Evolutionary conservation across 2,329 filamentous ascomycete genomes (phyloP).

Genomic region (Colletotrichum orbiculare): DNA sequence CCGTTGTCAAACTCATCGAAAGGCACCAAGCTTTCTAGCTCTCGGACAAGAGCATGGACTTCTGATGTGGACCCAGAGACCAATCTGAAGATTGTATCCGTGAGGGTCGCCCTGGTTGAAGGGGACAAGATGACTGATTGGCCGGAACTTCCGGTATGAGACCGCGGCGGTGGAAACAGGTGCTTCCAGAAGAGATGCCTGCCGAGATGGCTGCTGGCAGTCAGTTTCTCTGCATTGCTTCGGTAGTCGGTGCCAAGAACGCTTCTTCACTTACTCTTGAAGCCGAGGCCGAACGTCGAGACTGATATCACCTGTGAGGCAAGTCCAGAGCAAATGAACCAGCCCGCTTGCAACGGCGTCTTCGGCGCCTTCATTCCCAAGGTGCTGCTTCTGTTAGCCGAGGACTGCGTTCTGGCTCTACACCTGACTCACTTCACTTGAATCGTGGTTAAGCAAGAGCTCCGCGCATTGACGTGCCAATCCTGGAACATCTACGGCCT

Average conservation of each 20-base stretch:
- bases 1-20: conserved; percentile 42
- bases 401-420: neutral
- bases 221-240: neutral
- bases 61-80: conserved; percentile 62
- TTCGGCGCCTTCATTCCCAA: conserved; percentile 44
- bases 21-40: conserved; percentile 62
- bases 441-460: conserved; percentile 52
- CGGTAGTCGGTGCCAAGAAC: neutral
- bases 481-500: conserved; percentile 39
- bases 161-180: conserved; percentile 69
- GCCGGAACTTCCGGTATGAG: conserved; percentile 41
- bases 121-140: conserved; percentile 57
- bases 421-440: conserved; percentile 50
- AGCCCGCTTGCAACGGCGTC: conserved; percentile 48
- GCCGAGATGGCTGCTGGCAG: conserved; percentile 41
- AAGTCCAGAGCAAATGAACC: conserved; percentile 48
- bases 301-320: conserved; percentile 36
- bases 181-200: conserved; percentile 69
- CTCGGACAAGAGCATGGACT: conserved; percentile 62
- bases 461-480: conserved; percentile 44
- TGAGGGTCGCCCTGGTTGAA: conserved; percentile 68
- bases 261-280: neutral
- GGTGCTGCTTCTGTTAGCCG: conserved; percentile 38
- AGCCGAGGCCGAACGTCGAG: neutral
- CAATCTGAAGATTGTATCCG: conserved; percentile 68